Percentiles rank a stretch among this genome's conserved stretches.
phyloP scores from a whole-genome alignment of 75 land plant species.

The Picea glauca region DNA sequence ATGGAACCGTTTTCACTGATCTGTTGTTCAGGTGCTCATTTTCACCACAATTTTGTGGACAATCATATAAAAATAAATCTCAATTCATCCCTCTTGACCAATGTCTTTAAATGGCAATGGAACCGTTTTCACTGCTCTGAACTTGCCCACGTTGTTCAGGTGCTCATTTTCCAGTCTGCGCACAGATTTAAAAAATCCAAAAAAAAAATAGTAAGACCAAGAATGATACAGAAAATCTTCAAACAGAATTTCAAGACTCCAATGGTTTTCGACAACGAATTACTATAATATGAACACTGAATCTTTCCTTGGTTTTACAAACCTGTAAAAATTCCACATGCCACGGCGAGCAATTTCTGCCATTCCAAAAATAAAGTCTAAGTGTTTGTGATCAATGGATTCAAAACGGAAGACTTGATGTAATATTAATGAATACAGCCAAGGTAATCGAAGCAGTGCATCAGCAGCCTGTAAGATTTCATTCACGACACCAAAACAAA shows the following conservation, averaged over 20 bases:
- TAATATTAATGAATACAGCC: conserved; percentile 41
- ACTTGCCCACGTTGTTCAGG: conserved; percentile 40
- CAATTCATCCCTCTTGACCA: no score
- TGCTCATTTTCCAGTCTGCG: conserved; percentile 46
- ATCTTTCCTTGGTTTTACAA: neutral
- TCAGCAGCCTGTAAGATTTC: conserved; percentile 33
- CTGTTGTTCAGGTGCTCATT: conserved; percentile 88
- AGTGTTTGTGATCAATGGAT: conserved; percentile 20
- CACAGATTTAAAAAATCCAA: no score
- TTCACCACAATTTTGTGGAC: conserved; percentile 17
- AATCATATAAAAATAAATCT: no score
- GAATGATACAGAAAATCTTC: no score
- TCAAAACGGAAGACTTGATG: conserved; percentile 6
- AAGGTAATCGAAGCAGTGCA: conserved; percentile 44
- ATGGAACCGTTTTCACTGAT: conserved; percentile 66
- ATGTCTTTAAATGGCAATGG: conserved; percentile 29
- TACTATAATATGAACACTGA: no score
- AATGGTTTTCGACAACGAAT: no score
- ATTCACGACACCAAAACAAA: neutral
- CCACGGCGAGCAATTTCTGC: conserved; percentile 48
- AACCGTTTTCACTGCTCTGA: conserved; percentile 27
- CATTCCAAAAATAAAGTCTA: conserved; percentile 13
- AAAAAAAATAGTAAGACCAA: no score
- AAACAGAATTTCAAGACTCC: no score
- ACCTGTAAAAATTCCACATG: conserved; percentile 59